Conservation (phyloP, 2,329 filamentous ascomycete genomes). For the Penicillium janthinellum region DNA sequence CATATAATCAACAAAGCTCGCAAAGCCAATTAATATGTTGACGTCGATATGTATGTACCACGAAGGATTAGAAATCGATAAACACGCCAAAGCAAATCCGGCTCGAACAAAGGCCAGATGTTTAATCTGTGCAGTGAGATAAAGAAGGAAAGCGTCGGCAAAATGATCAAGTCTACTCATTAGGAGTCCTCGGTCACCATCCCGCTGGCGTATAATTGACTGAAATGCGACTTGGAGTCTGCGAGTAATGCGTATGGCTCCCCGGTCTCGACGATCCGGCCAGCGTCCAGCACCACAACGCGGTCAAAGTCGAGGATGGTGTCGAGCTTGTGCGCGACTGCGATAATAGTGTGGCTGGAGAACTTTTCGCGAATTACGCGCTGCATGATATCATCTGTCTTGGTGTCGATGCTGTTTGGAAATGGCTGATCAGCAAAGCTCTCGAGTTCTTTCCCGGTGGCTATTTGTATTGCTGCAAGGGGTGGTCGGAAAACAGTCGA, state of each 20-base stretch:
- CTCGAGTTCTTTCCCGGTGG: background rate
- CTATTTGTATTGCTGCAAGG: conserved; percentile 11
- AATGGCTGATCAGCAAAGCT: conserved; percentile 13
- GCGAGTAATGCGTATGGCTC: conserved; percentile 41
- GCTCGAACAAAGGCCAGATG: conserved; percentile 4
- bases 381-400: conserved; percentile 61
- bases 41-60: conserved; percentile 25
- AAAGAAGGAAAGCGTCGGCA: too few species aligned
- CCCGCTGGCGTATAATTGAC: conserved; percentile 36
- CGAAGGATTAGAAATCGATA: conserved; percentile 10
- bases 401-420: conserved; percentile 54
- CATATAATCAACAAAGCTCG: conserved; percentile 17
- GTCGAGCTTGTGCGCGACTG: conserved; percentile 59
- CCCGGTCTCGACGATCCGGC: conserved; percentile 39
- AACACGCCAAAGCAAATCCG: conserved; percentile 11
- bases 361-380: conserved; percentile 58
- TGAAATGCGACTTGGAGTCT: conserved; percentile 39
- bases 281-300: conserved; percentile 40
- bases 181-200: conserved; percentile 25
- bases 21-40: conserved; percentile 18
- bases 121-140: conserved; percentile 19
- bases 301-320: conserved; percentile 45
- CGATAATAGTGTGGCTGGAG: conserved; percentile 59
- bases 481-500: conserved; percentile 1
- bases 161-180: conserved; percentile 3